Percentiles rank a stretch among this genome's conserved stretches.
Conservation (phyloP, 1,284 basidiomycete genomes). For the Sporisorium exsertum region DNA sequence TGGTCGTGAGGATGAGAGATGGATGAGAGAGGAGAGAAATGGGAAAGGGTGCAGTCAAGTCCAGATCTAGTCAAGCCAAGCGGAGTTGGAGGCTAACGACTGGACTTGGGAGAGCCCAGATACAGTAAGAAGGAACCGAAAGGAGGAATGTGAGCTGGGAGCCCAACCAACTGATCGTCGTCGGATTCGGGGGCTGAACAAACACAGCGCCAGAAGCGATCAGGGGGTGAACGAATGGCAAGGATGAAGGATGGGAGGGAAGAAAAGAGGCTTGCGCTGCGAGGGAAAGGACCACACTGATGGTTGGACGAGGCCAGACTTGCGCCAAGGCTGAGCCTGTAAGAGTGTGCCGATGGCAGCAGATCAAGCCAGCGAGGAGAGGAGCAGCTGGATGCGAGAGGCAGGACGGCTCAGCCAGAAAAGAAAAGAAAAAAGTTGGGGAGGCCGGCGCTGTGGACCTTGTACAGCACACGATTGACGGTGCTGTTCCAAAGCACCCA, state of each 20-base stretch:
- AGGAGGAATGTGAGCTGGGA: constrained; percentile 28
- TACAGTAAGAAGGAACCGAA: constrained; percentile 30
- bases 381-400: neutral
- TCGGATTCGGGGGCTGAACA: constrained; percentile 29
- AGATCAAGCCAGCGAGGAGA: neutral
- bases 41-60: constrained; percentile 6
- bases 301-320: neutral
- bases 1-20: neutral
- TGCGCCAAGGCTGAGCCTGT: constrained; percentile 1
- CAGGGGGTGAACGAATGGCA: constrained; percentile 4
- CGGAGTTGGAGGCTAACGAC: neutral
- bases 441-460: neutral
- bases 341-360: neutral
- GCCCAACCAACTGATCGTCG: constrained; percentile 32
- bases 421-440: constrained; percentile 2
- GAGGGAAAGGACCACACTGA: neutral
- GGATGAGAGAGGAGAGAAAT: neutral
- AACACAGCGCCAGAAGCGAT: constrained; percentile 19
- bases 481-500: constrained; percentile 2
- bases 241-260: constrained; percentile 11
- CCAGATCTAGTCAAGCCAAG: neutral
- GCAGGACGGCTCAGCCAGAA: neutral
- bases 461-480: neutral
- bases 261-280: neutral
- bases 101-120: constrained; percentile 12